Percentiles rank a stretch among this genome's conserved stretches.
Conservation (phyloP, 305 asterid species). For the Ilex paraguariensis region DNA sequence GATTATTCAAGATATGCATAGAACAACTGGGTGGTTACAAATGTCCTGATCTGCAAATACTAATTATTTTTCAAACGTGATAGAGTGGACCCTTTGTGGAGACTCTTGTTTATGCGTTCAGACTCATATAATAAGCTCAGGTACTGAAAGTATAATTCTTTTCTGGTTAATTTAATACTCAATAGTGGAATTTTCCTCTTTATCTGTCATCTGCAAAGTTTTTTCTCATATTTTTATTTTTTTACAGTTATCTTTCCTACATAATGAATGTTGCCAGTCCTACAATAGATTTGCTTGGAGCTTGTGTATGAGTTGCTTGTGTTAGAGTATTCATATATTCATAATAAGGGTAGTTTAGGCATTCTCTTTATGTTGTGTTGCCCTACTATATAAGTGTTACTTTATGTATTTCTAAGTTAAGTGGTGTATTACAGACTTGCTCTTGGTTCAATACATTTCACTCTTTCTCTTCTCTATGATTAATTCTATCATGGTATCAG, state of each 20-base stretch:
- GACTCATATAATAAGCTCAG: slow-evolving; percentile 80
- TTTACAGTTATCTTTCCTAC: slow-evolving; percentile 72
- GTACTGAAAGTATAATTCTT: slow-evolving; percentile 25
- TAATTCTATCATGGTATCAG: too few relatives aligned
- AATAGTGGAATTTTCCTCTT: slow-evolving; percentile 1
- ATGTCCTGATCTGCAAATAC: slow-evolving; percentile 1
- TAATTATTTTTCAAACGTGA: slow-evolving; percentile 17
- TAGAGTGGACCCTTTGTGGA: slow-evolving; percentile 94
- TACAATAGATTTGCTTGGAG: slow-evolving; percentile 86
- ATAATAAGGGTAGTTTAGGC: too few relatives aligned
- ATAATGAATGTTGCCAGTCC: slow-evolving; percentile 92
- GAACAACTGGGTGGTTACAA: too few relatives aligned
- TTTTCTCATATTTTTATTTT: slow-evolving; percentile 12
- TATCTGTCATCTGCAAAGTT: neutral
- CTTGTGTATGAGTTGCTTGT: slow-evolving; percentile 77
- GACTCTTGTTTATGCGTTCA: slow-evolving; percentile 88
- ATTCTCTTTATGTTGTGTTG: too few relatives aligned
- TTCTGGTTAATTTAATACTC: neutral
- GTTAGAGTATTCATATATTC: too few relatives aligned
- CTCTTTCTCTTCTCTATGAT: too few relatives aligned
- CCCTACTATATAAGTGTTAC: too few relatives aligned
- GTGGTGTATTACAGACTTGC: too few relatives aligned
- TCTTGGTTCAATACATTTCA: too few relatives aligned
- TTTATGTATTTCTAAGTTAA: too few relatives aligned
- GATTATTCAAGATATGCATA: too few relatives aligned